A percentile compares a stretch with the other conserved stretches of the same genome.
These are phyloP conservation scores for Zanthoxylum bungeanum DNA, from an alignment of 345 rosid species.

Conservation along the genomic window DNA sequence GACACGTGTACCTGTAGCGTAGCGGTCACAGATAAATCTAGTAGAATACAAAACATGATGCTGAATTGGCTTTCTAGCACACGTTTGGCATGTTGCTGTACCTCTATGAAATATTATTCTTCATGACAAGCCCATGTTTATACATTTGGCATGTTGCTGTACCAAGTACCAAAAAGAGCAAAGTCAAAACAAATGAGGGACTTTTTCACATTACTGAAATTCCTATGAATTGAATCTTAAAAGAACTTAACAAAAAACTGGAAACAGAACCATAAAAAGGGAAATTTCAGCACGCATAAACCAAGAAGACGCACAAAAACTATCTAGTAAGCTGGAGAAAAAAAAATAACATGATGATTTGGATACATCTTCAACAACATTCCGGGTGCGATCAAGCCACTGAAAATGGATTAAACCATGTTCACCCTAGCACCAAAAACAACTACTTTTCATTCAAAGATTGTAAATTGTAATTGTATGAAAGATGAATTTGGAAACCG, in stretches of 20 bases:
- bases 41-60: too few relatives aligned
- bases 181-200: neutral
- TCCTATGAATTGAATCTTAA: neutral
- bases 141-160: neutral
- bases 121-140: neutral
- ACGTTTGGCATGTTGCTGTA: too few relatives aligned
- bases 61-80: neutral
- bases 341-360: neutral
- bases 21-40: neutral
- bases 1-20: neutral
- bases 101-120: too few relatives aligned
- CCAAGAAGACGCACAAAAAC: neutral
- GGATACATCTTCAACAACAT: constrained; percentile 91
- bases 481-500: neutral
- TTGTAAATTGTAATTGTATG: neutral
- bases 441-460: neutral
- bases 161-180: neutral
- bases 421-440: constrained; percentile 51
- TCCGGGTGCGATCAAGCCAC: constrained; percentile 82
- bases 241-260: neutral
- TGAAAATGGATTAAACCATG: constrained; percentile 90
- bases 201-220: neutral
- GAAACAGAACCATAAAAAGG: neutral
- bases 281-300: too few relatives aligned
- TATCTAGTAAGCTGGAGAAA: neutral